phyloP scores from a whole-genome alignment of 192 early-diverging fungal genomes.

The Backusella westeae region DNA sequence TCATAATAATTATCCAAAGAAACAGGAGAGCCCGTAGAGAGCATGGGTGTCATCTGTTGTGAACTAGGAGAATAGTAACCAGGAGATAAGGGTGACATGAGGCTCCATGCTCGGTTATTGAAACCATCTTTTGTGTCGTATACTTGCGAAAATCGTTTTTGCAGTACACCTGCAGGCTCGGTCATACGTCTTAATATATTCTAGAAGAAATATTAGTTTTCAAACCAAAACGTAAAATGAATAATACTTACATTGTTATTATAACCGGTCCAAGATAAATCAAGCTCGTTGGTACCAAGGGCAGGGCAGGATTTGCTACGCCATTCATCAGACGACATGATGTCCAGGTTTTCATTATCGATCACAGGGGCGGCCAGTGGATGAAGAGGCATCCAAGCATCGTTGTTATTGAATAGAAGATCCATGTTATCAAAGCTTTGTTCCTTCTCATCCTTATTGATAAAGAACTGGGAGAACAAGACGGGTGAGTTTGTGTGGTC shows the following conservation, averaged over 20 bases:
- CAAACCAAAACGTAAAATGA: neutral
- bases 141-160: neutral
- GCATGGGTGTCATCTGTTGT: constrained; percentile 14
- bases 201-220: constrained; percentile 1
- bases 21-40: constrained; percentile 7
- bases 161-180: constrained; percentile 1
- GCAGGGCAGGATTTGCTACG: constrained; percentile 9
- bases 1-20: constrained; percentile 1
- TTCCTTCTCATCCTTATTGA: neutral
- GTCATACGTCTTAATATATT: constrained; percentile 12
- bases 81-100: constrained; percentile 1
- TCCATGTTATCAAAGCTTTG: neutral
- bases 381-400: neutral
- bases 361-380: constrained; percentile 1
- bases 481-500: neutral
- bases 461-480: constrained; percentile 19
- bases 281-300: neutral
- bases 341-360: neutral
- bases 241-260: constrained; percentile 1
- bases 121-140: neutral
- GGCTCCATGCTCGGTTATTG: neutral
- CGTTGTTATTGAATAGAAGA: neutral
- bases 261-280: constrained; percentile 1
- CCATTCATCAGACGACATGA: constrained; percentile 5
- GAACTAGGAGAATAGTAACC: constrained; percentile 5